Base-by-base conservation (phyloP, 345 rosid genomes). In the Citrus trifoliata region DNA sequence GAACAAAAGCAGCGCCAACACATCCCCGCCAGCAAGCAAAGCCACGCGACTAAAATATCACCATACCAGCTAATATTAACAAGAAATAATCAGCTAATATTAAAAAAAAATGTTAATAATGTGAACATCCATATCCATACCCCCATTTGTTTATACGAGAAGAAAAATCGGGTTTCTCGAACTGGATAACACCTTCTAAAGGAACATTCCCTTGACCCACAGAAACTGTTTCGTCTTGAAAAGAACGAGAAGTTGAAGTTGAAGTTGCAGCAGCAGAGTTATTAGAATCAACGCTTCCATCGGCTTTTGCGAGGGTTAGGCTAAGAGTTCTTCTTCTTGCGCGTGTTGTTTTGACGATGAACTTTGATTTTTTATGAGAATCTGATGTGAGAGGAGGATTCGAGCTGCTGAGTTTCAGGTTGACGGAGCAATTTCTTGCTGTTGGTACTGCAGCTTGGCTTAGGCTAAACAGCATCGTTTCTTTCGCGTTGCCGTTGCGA, bases 21-120 rank as follows among this genome's bases (percentile, higher is more conserved):
- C 98, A 83, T 93, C 99, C 42, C 97, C 99, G 67, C 97, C 99
- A 78, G 98, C 87, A 80, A 95, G 91, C 84, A 95, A 75, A 55
- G 90, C 92, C 70, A 92, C 88, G 25, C 94, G 95, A 25, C 99
- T 93, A 86, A 58, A 68, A 67, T 71, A 71, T n/a, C 67, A 76
- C 25, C 33, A 40, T 53, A 53, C 2, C 7, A 5, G 35, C 35
- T 33, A 33, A 33, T 33, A 33, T 33, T 7, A 24, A 38, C 32
- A 56, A 33, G 14, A 28, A 35, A 24, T 24, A 13, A 40, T 56
- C 33, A 35, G 1, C 28, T 22, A 40, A 83, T 8, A 67, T 53
- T 4, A 27, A 8, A 16, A 25, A 70, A 74, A 21, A 38, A 18
- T 0, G 28, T 10, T 7, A 53, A 46, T 13, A 46, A 46, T 46